Evolutionary conservation across 2,329 filamentous ascomycete species (phyloP), one percentile per base, ranked within the genome.

Genomic region (Cladophialophora psammophila): DNA sequence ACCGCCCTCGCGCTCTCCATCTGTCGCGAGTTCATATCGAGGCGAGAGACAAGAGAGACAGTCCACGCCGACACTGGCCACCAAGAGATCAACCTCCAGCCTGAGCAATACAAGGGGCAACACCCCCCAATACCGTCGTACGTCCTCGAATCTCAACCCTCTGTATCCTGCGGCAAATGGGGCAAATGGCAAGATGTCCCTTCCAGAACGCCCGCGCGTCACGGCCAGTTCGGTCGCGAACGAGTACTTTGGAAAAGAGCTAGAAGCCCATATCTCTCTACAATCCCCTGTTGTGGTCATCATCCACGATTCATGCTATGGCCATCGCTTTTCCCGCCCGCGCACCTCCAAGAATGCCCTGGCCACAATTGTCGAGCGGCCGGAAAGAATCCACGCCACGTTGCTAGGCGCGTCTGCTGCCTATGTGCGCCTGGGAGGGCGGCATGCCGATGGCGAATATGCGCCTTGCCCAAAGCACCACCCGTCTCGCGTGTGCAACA

Each of bases 281-380:
- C 75, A 79, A 63, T 78, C 85, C 2, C 83, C 93, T 67, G 93
- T 93, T 0, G 80, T 96, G 4, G 93, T 98, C 55, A 86, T 99
- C 35, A 82, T 99, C 1, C 93, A 98, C 74, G 95, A 99, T 80
- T 90, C 91, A 61, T 97, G 94, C 79, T 99, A 98, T 77, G 94
- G 94, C 31, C 95, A 99, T 80, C 90, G 93, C 26, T 99, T 89
- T 78, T 92, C 94, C 10, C 87, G 95, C 53, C 93, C 93, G 3
- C 90, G 91, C 73, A 90, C 93, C 0, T 90, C 88, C 26, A 90
- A 90, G 74, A 85, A 82, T 53, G 86, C 86, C 15, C 84, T 98
- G 1, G 88, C 83, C 74, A 91, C 89, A 64, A 97, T 99, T 71
- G 94, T 99, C 57, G 95, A 99, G 80, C 86, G 95, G 10, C 95